Evolutionary conservation across 2,329 filamentous ascomycete genomes (phyloP).

Genomic region (Fusarium pininemorale): DNA sequence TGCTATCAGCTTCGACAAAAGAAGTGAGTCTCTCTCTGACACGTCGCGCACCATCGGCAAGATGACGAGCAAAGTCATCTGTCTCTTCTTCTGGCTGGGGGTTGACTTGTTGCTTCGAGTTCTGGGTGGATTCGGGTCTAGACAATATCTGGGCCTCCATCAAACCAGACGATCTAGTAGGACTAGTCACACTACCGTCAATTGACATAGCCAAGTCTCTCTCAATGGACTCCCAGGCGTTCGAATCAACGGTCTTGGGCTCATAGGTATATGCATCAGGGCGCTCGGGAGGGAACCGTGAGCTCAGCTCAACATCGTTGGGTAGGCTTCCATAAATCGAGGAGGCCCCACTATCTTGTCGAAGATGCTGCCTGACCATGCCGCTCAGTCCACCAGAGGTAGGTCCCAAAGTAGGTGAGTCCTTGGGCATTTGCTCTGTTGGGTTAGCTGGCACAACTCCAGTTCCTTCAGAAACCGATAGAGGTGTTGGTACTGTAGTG

Average conservation of each 20-base stretch:
- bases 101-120: conserved; percentile 46
- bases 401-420: conserved; percentile 84
- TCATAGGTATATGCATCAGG: conserved; percentile 37
- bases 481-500: conserved; percentile 55
- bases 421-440: conserved; percentile 47
- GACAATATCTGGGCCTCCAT: conserved; percentile 23
- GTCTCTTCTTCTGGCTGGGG: conserved; percentile 62
- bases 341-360: conserved; percentile 82
- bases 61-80: conserved; percentile 76
- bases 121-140: conserved; percentile 4
- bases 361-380: conserved; percentile 84
- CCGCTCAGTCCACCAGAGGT: conserved; percentile 73
- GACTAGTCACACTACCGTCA: conserved; percentile 35
- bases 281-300: conserved; percentile 49
- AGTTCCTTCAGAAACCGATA: conserved; percentile 45
- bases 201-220: conserved; percentile 41
- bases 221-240: conserved; percentile 57
- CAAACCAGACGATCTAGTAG: conserved; percentile 31
- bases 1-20: conserved; percentile 70
- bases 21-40: conserved; percentile 79
- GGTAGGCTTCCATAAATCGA: conserved; percentile 72
- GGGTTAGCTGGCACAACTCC: not conserved
- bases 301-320: conserved; percentile 45
- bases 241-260: conserved; percentile 47
- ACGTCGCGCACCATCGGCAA: conserved; percentile 74